phyloP scores from a whole-genome alignment of 1,284 basidiomycete species.

The Ceratobasidium sp. region DNA sequence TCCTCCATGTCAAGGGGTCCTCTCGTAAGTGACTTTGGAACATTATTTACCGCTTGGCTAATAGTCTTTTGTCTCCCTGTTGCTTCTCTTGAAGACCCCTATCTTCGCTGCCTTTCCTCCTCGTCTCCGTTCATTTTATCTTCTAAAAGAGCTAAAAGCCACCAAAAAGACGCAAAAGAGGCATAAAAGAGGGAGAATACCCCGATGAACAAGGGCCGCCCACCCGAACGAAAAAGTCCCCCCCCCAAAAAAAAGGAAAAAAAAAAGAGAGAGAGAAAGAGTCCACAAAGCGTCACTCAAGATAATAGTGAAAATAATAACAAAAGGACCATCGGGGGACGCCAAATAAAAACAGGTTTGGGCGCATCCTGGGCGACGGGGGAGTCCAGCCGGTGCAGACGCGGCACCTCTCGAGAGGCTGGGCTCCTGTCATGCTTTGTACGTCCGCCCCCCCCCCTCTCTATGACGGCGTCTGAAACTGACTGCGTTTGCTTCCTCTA shows the following conservation, averaged over 20 bases:
- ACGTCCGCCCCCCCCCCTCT: not conserved
- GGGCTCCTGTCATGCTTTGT: slow-evolving; percentile 25
- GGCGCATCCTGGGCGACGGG: slow-evolving; percentile 22
- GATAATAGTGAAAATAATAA: not conserved
- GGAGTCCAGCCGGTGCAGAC: slow-evolving; percentile 17
- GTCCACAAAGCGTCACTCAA: not conserved
- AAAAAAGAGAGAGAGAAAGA: not conserved
- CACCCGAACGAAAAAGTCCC: not conserved
- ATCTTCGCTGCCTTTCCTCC: not conserved
- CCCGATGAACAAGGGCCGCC: slow-evolving; percentile 16
- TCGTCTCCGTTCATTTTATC: not conserved
- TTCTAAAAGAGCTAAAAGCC: slow-evolving; percentile 18
- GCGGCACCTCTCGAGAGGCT: slow-evolving; percentile 14
- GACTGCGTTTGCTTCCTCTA: too few relatives aligned
- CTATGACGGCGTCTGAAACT: too few relatives aligned
- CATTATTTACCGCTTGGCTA: too few relatives aligned
- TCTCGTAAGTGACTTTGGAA: too few relatives aligned
- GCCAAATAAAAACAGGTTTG: slow-evolving; percentile 11
- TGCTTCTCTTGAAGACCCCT: not conserved
- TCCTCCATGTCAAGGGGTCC: not conserved
- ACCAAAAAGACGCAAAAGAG: slow-evolving; percentile 19
- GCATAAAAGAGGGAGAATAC: slow-evolving; percentile 8
- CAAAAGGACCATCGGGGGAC: slow-evolving; percentile 3
- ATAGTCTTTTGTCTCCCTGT: not conserved
- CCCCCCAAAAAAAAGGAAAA: not conserved